Conservation (phyloP, 192 early-diverging fungal genomes). For the Funneliformis mosseae region DNA sequence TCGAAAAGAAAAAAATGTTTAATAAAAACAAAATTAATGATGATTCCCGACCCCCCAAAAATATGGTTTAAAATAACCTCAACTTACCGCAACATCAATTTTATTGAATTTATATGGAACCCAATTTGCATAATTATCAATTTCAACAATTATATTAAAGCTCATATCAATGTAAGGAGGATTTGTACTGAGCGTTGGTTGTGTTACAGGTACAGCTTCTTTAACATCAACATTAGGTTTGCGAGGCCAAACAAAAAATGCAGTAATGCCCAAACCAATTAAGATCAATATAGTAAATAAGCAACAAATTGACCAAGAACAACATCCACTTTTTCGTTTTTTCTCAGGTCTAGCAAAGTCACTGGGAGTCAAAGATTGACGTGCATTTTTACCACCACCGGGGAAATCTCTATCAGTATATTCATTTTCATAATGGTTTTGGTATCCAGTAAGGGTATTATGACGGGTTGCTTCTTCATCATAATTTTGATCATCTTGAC, state of each 20-base stretch:
- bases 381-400: not conserved
- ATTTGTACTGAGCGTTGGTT: not conserved
- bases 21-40: not conserved
- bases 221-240: not conserved
- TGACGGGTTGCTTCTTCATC: constrained; percentile 4
- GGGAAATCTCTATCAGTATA: not conserved
- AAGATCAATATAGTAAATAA: constrained; percentile 14
- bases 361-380: not conserved
- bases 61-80: not conserved
- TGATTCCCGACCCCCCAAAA: not conserved
- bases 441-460: not conserved
- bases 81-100: constrained; percentile 13
- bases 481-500: not conserved
- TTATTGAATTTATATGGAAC: constrained; percentile 25
- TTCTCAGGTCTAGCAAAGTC: not conserved
- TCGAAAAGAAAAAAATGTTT: not conserved
- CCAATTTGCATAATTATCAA: constrained; percentile 20
- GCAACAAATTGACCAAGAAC: not conserved
- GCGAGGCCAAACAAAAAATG: constrained; percentile 22
- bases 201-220: not conserved
- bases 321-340: not conserved
- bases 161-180: constrained; percentile 4
- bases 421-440: not conserved
- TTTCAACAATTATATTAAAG: not conserved
- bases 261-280: not conserved